Evolutionary conservation across 78 protist species (phyloP).

Genomic region (Isochrysis galbana): DNA sequence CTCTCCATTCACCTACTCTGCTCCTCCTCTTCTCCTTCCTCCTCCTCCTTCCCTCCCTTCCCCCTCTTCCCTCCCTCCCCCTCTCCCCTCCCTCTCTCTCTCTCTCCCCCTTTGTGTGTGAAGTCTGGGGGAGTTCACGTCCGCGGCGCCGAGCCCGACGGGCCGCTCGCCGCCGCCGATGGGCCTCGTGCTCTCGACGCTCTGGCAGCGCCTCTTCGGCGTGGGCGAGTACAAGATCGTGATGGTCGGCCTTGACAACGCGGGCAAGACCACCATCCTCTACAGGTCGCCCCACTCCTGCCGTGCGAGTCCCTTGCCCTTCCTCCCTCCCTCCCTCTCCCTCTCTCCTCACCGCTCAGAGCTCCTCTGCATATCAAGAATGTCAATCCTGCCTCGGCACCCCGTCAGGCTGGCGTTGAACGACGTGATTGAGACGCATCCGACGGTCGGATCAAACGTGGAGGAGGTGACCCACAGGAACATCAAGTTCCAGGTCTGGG

Average conservation of each 20-base stretch:
- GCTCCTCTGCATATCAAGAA: too few species aligned
- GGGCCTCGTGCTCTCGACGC: constrained; percentile 17
- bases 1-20: too few species aligned
- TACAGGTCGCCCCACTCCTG: not conserved
- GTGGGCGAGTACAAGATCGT: constrained; percentile 11
- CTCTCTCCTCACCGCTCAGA: too few species aligned
- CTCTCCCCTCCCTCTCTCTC: too few species aligned
- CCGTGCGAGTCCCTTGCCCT: not conserved
- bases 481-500: constrained; percentile 42
- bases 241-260: constrained; percentile 55
- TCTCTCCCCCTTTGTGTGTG: too few species aligned
- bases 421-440: constrained; percentile 57
- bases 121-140: too few species aligned
- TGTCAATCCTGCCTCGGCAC: not conserved
- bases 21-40: too few species aligned
- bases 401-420: not conserved
- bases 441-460: constrained; percentile 62
- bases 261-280: constrained; percentile 51
- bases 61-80: too few species aligned
- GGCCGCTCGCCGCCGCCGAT: too few species aligned
- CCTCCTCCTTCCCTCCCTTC: too few species aligned
- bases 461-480: constrained; percentile 44
- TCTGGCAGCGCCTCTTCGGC: constrained; percentile 3
- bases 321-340: too few species aligned
- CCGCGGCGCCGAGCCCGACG: too few species aligned